phyloP scores from a whole-genome alignment of 106 monocot species.

The Allium sativum region DNA sequence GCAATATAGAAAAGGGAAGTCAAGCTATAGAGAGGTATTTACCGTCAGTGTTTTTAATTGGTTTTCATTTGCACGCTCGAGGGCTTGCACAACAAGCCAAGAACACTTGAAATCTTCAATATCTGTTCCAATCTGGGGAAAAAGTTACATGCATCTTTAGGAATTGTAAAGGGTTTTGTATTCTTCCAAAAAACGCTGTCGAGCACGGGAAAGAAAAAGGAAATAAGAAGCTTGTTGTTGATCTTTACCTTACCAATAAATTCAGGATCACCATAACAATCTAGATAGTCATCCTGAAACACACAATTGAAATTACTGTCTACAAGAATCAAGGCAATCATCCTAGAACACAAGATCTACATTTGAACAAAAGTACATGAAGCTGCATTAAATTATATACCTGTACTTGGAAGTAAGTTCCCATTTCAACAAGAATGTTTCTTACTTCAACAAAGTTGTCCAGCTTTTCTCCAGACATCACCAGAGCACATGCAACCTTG shows the following conservation, averaged over 20 bases:
- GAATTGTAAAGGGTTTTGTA: neutral
- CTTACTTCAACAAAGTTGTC: conserved; percentile 56
- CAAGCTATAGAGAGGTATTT: conserved; percentile 3
- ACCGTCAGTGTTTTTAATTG: conserved; percentile 56
- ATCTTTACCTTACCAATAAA: conserved; percentile 78
- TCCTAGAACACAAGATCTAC: no score
- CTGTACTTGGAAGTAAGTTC: conserved; percentile 97
- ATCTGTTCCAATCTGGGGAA: conserved; percentile 80
- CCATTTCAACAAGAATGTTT: conserved; percentile 93
- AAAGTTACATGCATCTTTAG: neutral
- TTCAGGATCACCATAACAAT: conserved; percentile 96
- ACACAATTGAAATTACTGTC: neutral
- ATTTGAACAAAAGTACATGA: no score
- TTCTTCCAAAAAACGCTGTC: neutral
- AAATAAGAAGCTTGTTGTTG: no score
- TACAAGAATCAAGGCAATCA: no score
- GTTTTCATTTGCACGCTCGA: conserved; percentile 48
- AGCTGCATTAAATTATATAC: conserved; percentile 14
- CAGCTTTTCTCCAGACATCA: conserved; percentile 79
- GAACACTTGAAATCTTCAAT: conserved; percentile 98
- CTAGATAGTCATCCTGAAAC: conserved; percentile 82
- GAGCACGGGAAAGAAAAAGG: neutral
- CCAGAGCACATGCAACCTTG: conserved; percentile 93
- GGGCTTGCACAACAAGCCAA: conserved; percentile 91
- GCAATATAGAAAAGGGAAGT: neutral